Conservation (phyloP, 305 asterid species). For the Fraxinus latifolia region DNA sequence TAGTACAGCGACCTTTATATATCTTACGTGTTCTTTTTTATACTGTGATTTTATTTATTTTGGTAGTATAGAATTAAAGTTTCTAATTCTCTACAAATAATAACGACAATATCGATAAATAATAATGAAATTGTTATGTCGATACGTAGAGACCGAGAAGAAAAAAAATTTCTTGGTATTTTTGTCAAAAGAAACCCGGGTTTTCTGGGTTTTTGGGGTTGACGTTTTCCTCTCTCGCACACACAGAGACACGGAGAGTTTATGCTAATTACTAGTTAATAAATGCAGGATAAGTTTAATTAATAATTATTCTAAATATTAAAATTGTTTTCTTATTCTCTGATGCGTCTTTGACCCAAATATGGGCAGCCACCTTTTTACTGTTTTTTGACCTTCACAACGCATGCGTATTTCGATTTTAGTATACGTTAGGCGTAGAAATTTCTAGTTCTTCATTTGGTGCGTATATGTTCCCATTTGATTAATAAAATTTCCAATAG, state of each 20-base stretch:
- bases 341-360: slow-evolving; percentile 71
- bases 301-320: slow-evolving; percentile 12
- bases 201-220: slow-evolving; percentile 27
- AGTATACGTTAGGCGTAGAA: slow-evolving; percentile 36
- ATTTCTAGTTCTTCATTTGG: slow-evolving; percentile 19
- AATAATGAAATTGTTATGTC: not conserved
- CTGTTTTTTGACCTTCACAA: slow-evolving; percentile 29
- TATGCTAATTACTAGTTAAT: not conserved
- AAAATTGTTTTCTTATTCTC: not conserved
- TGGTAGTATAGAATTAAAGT: too few relatives aligned
- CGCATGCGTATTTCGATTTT: slow-evolving; percentile 29
- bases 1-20: too few relatives aligned
- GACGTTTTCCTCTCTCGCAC: not conserved
- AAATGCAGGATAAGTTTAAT: slow-evolving; percentile 1
- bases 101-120: too few relatives aligned
- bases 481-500: not conserved
- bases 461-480: not conserved
- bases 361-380: slow-evolving; percentile 17
- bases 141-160: not conserved
- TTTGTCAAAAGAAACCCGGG: slow-evolving; percentile 41
- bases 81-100: not conserved
- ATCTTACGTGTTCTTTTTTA: not conserved
- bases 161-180: not conserved
- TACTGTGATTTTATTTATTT: too few relatives aligned
- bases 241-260: not conserved